These are phyloP conservation scores for Fusarium sp. DNA, from an alignment of 2,329 filamentous ascomycete genomes.

Conservation along the genomic window DNA sequence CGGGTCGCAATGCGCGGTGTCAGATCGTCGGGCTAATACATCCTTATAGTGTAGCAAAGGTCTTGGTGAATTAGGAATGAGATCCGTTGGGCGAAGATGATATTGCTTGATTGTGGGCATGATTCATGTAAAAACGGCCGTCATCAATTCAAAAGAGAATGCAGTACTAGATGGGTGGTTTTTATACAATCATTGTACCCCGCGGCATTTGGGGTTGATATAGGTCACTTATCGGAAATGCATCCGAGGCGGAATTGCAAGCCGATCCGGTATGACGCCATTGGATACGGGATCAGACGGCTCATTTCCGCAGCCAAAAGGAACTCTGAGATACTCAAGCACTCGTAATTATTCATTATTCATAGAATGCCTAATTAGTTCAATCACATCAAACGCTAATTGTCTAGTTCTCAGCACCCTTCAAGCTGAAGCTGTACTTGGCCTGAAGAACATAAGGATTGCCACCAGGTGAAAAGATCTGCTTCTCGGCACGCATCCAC, in stretches of 20 bases:
- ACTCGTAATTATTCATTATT: not conserved
- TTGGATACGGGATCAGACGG: not conserved
- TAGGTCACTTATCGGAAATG: conserved; percentile 1
- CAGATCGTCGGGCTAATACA: not conserved
- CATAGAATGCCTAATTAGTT: not conserved
- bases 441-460: conserved; percentile 73
- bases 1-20: conserved; percentile 48
- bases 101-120: conserved; percentile 52
- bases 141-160: too few relatives aligned
- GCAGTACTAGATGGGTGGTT: too few relatives aligned
- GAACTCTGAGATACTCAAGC: not conserved
- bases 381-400: not conserved
- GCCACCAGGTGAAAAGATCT: conserved; percentile 70
- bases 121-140: rapidly evolving
- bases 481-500: conserved; percentile 77
- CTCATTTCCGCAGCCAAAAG: not conserved
- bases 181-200: not conserved
- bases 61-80: conserved; percentile 64
- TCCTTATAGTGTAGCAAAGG: conserved; percentile 65
- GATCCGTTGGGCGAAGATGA: conserved; percentile 57
- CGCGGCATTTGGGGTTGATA: not conserved
- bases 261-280: not conserved
- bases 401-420: conserved; percentile 42
- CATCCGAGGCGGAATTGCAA: conserved; percentile 27
- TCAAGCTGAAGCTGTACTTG: conserved; percentile 69